A percentile compares a stretch with the other conserved stretches of the same genome.
These are phyloP conservation scores for Candida stauntonica DNA, from an alignment of 805 yeast genomes.

Conservation along the genomic window DNA sequence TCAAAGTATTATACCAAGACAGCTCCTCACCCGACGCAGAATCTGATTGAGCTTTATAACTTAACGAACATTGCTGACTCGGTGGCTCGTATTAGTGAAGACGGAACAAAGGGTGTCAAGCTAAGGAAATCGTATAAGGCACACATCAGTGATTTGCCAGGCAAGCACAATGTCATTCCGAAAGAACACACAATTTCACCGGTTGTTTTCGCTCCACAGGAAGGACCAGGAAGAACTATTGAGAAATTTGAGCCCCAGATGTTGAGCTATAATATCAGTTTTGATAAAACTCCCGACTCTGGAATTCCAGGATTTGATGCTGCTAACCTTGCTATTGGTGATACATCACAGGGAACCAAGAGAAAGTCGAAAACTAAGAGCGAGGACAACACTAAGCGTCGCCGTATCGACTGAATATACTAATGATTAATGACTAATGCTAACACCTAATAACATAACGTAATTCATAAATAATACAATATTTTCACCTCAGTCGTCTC, in stretches of 20 bases:
- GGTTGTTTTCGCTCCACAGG: slow-evolving; percentile 31
- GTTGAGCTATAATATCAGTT: slow-evolving; percentile 46
- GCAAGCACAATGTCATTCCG: slow-evolving; percentile 62
- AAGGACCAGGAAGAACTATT: slow-evolving; percentile 40
- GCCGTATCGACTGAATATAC: slow-evolving; percentile 21
- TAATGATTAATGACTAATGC: slow-evolving; percentile 1
- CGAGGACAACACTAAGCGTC: slow-evolving; percentile 28
- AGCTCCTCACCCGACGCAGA: slow-evolving; percentile 67
- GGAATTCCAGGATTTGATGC: slow-evolving; percentile 80
- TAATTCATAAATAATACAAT: neutral
- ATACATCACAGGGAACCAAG: slow-evolving; percentile 27
- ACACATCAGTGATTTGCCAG: slow-evolving; percentile 83
- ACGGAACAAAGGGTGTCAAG: slow-evolving; percentile 88
- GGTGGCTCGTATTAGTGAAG: slow-evolving; percentile 82
- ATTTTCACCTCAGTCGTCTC: slow-evolving; percentile 8
- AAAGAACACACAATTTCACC: slow-evolving; percentile 37
- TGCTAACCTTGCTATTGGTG: slow-evolving; percentile 57
- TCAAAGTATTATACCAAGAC: slow-evolving; percentile 31
- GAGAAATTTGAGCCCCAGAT: slow-evolving; percentile 46
- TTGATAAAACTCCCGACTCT: slow-evolving; percentile 59
- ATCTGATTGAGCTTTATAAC: slow-evolving; percentile 66
- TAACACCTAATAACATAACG: neutral
- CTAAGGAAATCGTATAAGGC: slow-evolving; percentile 92
- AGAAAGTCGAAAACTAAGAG: slow-evolving; percentile 36
- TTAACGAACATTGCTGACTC: slow-evolving; percentile 66